Base-by-base conservation (phyloP, 2,329 filamentous ascomycete genomes). In the Plenodomus biglobosus region DNA sequence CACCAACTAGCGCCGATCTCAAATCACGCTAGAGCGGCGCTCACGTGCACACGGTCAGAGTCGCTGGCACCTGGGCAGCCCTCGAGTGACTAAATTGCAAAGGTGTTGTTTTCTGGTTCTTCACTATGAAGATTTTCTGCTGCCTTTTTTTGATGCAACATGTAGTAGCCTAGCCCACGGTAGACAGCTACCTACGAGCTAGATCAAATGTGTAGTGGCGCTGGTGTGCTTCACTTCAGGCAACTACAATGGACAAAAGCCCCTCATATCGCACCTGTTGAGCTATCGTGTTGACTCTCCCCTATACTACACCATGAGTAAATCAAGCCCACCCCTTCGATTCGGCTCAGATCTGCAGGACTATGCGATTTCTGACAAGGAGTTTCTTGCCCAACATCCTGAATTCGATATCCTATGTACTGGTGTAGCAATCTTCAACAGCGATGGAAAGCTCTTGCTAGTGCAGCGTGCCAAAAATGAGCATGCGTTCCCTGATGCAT, bases 401-500 rank as follows among this genome's bases (percentile, higher is more conserved):
- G 50, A 69, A 22, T 64, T 64, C 38, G 37, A 64, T n/a, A 44
- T 59, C 8, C 46, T 72, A 11, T 65, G 53, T 16, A 64, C 62
- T 6, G 69, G 69, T 13, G 58, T 64, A 19, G 51, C 65, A 1
- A 61, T 73, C 1, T 73, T 72, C 53, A 56, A 71, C 42, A 37
- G 47, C 10, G 54, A 69, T 15, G 60, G 62, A 6, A 66, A 65
- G 32, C 35, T 72, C 27, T 59, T 73, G 7, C 58, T 73, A 13
- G 65, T 73, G 19, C 68, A 71, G 52, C 67, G 70, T 17, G 66
- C 66, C 32, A 59, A 61, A n/a, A 56, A 65, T 1, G 70, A 73
- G 38, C 58, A 50, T 34, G 68, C 68, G 2, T 73, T 65, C 42
- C 67, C 70, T 1, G 56, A 68, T 41, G 30, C 49, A 20, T 73